Evolutionary conservation across 352 stramenopile species (phyloP), one percentile per base, ranked within the genome.

Genomic region (Phytophthora europaea): DNA sequence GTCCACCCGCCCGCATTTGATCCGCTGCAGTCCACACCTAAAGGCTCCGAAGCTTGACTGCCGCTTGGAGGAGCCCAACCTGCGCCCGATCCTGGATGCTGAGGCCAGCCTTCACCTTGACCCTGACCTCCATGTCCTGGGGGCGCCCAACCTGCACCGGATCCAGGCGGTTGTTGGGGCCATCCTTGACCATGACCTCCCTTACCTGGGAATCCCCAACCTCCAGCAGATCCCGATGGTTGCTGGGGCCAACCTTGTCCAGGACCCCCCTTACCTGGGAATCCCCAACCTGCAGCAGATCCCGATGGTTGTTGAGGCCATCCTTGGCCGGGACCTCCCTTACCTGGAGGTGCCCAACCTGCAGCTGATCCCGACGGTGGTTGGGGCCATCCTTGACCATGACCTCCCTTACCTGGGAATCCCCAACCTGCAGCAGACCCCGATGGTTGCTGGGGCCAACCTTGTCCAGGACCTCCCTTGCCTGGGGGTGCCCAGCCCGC

Each of bases 21-120:
- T 4, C 48, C 56, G 20, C 65, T 72, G 43, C 63, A 70, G n/a
- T 70, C 63, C 6, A 63, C 38, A 23, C 15, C 40, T 1, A 58
- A 15, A 15, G 18, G 23, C 3, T 31, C 52, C 40, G 26, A 59
- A 18, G 20, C 52, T 61, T 69, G 58, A 40, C 34, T 33, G 9
- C 51, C 57, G 48, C 48, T 52, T 8, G 43, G 38, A 10, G 45
- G 40, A 0, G 53, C 23, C 40, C 53, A 66, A 13, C 31, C 48
- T 57, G 47, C 33, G 34, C 23, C 55, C 55, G 47, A 61, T 48
- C 40, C 40, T 48, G 40, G 40, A 5, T 20, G 16, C 8, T 26
- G n/a, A 22, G 45, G 47, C 47, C 20, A 31, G n/a, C 47, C 47
- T 54, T 54, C 6, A 51, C 47, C 47, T 31, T 48, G 12, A 9